Conservation (phyloP, 1,284 basidiomycete genomes). For the Trametes polyzona region DNA sequence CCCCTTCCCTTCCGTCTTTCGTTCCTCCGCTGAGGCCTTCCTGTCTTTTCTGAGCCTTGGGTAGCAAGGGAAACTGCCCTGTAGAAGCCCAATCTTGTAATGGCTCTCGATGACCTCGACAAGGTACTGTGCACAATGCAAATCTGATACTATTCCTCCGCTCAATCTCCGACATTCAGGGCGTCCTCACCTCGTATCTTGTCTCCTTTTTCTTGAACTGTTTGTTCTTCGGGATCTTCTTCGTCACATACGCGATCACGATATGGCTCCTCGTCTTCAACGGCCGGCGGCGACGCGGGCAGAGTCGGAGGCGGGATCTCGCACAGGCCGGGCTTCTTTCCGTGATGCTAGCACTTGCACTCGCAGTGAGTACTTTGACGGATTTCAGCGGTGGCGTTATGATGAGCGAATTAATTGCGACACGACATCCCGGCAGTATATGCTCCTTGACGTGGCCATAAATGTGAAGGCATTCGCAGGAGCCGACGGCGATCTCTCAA, state of each 20-base stretch:
- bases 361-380: neutral
- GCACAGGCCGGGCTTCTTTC: slow-evolving; percentile 1
- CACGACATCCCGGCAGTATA: neutral
- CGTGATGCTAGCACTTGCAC: neutral
- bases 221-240: slow-evolving; percentile 5
- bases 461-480: slow-evolving; percentile 1
- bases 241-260: slow-evolving; percentile 1
- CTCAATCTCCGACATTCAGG: neutral
- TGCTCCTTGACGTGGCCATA: neutral
- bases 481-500: neutral
- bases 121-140: neutral
- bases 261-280: slow-evolving; percentile 2
- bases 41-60: neutral
- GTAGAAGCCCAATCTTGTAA: neutral
- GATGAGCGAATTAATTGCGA: no score
- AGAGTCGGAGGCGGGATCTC: neutral
- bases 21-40: neutral
- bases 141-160: neutral
- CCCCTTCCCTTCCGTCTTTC: neutral
- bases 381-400: no score
- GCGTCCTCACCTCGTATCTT: slow-evolving; percentile 2
- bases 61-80: neutral
- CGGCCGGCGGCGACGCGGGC: neutral
- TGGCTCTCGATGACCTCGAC: neutral
- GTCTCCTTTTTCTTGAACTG: slow-evolving; percentile 2